A percentile compares a stretch with the other conserved stretches of the same genome.
Evolutionary conservation across 2,329 filamentous ascomycete genomes (phyloP).

Genomic region (Talaromyces atroroseus): DNA sequence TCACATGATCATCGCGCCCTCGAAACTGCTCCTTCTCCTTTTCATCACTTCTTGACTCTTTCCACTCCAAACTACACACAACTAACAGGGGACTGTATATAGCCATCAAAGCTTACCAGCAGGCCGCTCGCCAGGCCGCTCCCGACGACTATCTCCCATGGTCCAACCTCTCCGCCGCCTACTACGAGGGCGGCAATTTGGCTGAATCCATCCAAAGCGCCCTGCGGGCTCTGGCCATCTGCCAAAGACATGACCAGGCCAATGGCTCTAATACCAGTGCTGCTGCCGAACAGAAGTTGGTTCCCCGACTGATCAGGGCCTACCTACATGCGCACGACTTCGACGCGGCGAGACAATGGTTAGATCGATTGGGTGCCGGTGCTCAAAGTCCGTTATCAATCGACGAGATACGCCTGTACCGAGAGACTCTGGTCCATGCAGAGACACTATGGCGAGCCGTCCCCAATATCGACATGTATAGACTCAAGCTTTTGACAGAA

Average conservation of each 20-base stretch:
- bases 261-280: background rate
- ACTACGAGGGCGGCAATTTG: slow-evolving; percentile 13
- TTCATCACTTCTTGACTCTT: too few species aligned
- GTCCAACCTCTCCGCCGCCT: slow-evolving; percentile 15
- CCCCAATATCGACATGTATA: slow-evolving; percentile 1
- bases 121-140: slow-evolving; percentile 8
- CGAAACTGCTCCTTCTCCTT: background rate
- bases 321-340: slow-evolving; percentile 10
- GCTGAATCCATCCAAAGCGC: slow-evolving; percentile 4
- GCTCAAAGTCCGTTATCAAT: background rate
- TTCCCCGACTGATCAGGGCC: slow-evolving; percentile 7
- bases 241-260: background rate
- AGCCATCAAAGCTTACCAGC: slow-evolving; percentile 15
- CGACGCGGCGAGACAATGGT: slow-evolving; percentile 9
- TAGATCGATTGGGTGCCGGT: slow-evolving; percentile 1
- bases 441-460: slow-evolving; percentile 5
- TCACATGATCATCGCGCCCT: background rate
- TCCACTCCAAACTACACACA: background rate
- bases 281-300: slow-evolving; percentile 8
- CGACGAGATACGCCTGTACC: slow-evolving; percentile 8
- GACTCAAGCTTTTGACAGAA: background rate
- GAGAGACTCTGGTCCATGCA: slow-evolving; percentile 2
- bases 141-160: slow-evolving; percentile 13
- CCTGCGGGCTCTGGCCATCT: slow-evolving; percentile 8
- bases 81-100: background rate